Evolutionary conservation across 176 grass and related monocot species (phyloP).

Genomic region (Guadua angustifolia): DNA sequence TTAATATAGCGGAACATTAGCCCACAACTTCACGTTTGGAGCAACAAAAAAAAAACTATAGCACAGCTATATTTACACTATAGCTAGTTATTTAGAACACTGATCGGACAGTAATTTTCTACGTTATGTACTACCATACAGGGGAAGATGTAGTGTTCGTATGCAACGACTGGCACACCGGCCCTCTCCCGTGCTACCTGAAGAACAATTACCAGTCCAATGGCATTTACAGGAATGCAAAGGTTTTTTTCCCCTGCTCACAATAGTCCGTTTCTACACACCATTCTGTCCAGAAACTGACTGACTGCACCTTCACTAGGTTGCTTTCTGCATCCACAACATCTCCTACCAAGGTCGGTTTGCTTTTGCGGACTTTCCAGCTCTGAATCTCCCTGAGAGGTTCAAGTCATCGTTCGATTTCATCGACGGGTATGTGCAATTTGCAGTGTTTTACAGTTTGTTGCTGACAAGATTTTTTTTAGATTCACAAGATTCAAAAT

Average conservation of each 20-base stretch:
- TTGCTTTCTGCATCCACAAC: conserved; percentile 98
- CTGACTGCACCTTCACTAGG: conserved; percentile 44
- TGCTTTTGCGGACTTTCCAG: conserved; percentile 48
- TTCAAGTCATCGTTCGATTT: conserved; percentile 90
- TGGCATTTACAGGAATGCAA: conserved; percentile 80
- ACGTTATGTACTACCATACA: conserved; percentile 7
- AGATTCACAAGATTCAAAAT: too few species aligned
- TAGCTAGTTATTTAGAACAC: too few species aligned
- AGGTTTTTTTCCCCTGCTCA: conserved; percentile 34
- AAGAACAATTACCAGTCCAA: conserved; percentile 75
- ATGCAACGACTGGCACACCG: conserved; percentile 97
- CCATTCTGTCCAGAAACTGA: conserved; percentile 27
- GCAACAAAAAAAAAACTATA: too few species aligned
- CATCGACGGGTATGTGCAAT: conserved; percentile 65
- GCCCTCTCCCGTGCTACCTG: conserved; percentile 70
- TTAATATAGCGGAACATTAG: too few species aligned
- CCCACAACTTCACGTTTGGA: too few species aligned
- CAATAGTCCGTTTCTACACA: background rate
- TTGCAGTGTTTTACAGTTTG: background rate
- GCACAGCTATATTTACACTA: too few species aligned
- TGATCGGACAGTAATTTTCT: conserved; percentile 8
- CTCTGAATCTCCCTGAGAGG: conserved; percentile 72
- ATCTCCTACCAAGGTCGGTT: conserved; percentile 93
- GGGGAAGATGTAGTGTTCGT: conserved; percentile 89
- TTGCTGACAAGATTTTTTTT: too few species aligned